A percentile compares a stretch with the other conserved stretches of the same genome.
Conservation (phyloP, 2,329 filamentous ascomycete species). For the Corynespora cassiicola region DNA sequence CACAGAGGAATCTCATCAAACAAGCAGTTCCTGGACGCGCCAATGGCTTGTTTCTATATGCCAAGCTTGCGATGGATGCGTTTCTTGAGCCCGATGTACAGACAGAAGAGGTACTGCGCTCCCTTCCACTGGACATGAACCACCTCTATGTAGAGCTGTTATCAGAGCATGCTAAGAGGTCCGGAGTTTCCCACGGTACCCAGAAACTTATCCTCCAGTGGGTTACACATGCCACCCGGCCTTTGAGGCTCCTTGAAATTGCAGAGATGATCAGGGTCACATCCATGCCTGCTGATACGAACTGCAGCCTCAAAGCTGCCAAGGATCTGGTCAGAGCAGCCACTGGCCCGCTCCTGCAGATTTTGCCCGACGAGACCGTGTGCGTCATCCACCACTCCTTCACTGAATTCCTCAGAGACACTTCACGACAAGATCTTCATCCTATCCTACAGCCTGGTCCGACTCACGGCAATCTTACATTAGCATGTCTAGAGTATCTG, state of each 20-base stretch:
- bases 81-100: constrained; percentile 31
- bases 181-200: constrained; percentile 33
- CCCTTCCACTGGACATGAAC: constrained; percentile 46
- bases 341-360: constrained; percentile 53
- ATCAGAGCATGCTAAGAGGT: constrained; percentile 42
- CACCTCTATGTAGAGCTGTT: constrained; percentile 51
- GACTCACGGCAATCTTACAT: constrained; percentile 17
- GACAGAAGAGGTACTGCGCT: constrained; percentile 29
- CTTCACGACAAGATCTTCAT: constrained; percentile 9
- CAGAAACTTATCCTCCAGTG: constrained; percentile 50
- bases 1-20: constrained; percentile 12
- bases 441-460: constrained; percentile 9
- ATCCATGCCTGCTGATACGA: constrained; percentile 8
- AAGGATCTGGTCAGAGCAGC: constrained; percentile 46
- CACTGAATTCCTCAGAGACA: constrained; percentile 51
- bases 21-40: constrained; percentile 44
- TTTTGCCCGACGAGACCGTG: constrained; percentile 54
- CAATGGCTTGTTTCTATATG: constrained; percentile 56
- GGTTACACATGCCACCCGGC: constrained; percentile 51
- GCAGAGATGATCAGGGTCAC: constrained; percentile 32
- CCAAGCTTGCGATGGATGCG: constrained; percentile 52
- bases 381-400: constrained; percentile 58
- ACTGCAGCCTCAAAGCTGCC: constrained; percentile 15
- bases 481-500: constrained; percentile 18
- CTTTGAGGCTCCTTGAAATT: constrained; percentile 53